Base-by-base conservation (phyloP, 768 basidiomycete genomes). In the Candolleomyces aberdarensis region DNA sequence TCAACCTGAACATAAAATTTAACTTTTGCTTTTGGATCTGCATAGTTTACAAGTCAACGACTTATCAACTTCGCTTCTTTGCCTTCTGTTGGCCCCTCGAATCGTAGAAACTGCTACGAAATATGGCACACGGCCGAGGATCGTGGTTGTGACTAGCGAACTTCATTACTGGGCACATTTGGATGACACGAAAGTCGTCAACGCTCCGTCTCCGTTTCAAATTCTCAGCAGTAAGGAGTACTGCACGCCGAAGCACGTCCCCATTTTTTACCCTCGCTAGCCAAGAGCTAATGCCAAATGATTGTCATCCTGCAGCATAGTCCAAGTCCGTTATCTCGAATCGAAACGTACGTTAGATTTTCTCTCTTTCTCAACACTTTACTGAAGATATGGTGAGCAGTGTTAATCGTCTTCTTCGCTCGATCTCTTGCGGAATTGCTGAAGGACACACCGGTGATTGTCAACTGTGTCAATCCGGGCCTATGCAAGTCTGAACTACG, bases 21-120 rank as follows among this genome's bases (percentile, higher is more conserved):
- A 51, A 20, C 13, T 51, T 29, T 51, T 29, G 22, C 7, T 29
- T 14, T 29, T 19, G 7, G 7, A 26, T 26, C 1, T 26, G 26
- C 26, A 3, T 58, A 84, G 81, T 11, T 51, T 82, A 0, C 80
- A 83, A 62, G 75, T 80, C 40, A 82, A 83, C 64, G 63, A 72
- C 61, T 66, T 84, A 7, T 70, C 77, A 8, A 72, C 72, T 10
- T 66, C 74, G 2, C 68, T 82, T 2, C 68, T 80, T 1, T 65
- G 72, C 2, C 53, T 82, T 9, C 71, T 74, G 13, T 66, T 84
- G 0, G 69, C 81, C 0, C 82, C 82, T 1, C 65, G 59, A 20
- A 70, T 83, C 65, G 46, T 74, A 4, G 64, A 72, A 32, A 76
- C 80, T 0, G 72, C 75, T 1, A 61, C 67, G 40, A 62, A 71